Evolutionary conservation across 2,329 filamentous ascomycete genomes (phyloP).

Genomic region (Alternaria triticina): DNA sequence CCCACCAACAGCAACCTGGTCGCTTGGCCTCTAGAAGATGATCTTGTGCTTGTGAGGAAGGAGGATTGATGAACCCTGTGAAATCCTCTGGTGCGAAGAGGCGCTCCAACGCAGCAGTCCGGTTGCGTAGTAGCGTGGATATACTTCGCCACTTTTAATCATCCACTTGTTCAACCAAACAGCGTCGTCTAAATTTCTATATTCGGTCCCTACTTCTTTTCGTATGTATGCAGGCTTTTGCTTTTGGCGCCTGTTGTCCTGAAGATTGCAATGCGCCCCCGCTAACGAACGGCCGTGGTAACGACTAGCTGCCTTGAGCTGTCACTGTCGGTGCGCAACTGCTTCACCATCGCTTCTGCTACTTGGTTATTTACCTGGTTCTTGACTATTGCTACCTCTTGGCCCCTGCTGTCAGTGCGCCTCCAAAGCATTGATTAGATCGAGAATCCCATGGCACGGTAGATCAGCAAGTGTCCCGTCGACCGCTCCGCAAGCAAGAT

Average conservation of each 20-base stretch:
- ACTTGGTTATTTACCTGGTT: conserved; percentile 23
- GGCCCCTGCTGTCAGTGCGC: conserved; percentile 37
- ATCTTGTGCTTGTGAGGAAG: conserved; percentile 25
- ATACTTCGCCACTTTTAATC: conserved; percentile 50
- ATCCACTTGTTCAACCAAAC: conserved; percentile 44
- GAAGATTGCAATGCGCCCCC: conserved; percentile 36
- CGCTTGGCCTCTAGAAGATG: conserved; percentile 20
- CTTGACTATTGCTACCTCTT: conserved; percentile 28
- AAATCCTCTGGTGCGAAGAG: conserved; percentile 37
- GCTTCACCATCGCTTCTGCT: conserved; percentile 29
- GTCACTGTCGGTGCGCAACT: conserved; percentile 34
- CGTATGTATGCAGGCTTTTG: conserved; percentile 34
- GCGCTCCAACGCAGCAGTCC: conserved; percentile 33
- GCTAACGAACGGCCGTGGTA: conserved; percentile 23
- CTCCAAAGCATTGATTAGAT: conserved; percentile 36
- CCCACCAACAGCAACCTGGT: conserved; percentile 36
- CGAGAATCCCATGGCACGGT: conserved; percentile 42
- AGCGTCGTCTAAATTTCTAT: conserved; percentile 40
- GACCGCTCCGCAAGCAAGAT: conserved; percentile 38
- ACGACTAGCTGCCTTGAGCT: conserved; percentile 32
- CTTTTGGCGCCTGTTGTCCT: conserved; percentile 39
- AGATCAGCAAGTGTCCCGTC: conserved; percentile 42
- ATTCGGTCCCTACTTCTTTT: conserved; percentile 41
- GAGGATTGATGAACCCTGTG: conserved; percentile 35
- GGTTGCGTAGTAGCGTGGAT: conserved; percentile 39